A percentile compares a stretch with the other conserved stretches of the same genome.
phyloP scores from a whole-genome alignment of 371 early-diverging fungal genomes.

The Mortierella sp. region DNA sequence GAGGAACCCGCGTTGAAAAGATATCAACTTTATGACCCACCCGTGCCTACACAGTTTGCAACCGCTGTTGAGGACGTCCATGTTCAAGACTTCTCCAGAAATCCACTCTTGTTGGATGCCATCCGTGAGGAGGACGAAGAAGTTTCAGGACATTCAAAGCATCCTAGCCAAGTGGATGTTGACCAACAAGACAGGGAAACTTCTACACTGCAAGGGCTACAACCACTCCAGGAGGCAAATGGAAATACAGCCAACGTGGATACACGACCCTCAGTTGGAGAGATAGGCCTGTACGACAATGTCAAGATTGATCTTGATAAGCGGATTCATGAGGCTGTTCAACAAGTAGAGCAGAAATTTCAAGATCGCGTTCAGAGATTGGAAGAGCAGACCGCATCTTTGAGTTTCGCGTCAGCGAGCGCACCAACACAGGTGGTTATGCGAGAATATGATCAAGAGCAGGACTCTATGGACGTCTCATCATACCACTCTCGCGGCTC shows the following conservation, averaged over 20 bases:
- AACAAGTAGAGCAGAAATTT: constrained; percentile 24
- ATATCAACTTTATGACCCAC: constrained; percentile 27
- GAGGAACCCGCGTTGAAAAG: not conserved
- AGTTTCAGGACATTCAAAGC: not conserved
- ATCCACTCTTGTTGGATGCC: constrained; percentile 6
- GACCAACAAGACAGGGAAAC: constrained; percentile 5
- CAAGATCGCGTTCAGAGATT: constrained; percentile 25
- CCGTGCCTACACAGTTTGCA: not conserved
- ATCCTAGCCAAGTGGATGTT: not conserved
- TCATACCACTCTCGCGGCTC: constrained; percentile 15
- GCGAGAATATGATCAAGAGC: not conserved
- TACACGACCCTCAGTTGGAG: not conserved
- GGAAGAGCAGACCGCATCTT: constrained; percentile 11
- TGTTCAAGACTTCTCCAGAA: not conserved
- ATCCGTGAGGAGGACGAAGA: constrained; percentile 38
- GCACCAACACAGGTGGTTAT: no score
- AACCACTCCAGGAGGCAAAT: constrained; percentile 10
- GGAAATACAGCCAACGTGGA: not conserved
- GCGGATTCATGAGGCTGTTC: constrained; percentile 27
- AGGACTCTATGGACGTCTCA: not conserved
- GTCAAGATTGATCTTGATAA: constrained; percentile 17
- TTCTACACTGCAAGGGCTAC: not conserved
- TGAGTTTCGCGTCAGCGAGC: not conserved
- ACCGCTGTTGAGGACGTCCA: not conserved
- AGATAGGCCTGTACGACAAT: not conserved